A percentile compares a stretch with the other conserved stretches of the same genome.
Conservation (phyloP, 2,329 filamentous ascomycete species). For the Pseudocercospora crystallina region DNA sequence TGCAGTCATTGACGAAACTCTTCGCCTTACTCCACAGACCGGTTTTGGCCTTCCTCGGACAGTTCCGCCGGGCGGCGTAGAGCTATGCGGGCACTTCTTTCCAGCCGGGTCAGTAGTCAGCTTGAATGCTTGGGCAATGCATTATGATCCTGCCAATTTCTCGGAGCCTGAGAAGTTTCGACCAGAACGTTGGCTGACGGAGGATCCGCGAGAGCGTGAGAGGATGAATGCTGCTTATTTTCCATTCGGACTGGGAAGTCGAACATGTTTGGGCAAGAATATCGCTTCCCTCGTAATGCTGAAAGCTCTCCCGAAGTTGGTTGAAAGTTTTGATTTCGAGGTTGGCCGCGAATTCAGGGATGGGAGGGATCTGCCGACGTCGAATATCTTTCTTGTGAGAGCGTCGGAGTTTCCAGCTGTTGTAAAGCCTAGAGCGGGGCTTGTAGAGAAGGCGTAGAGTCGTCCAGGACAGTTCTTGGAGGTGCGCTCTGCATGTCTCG, state of each 20-base stretch:
- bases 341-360: neutral
- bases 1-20: constrained; percentile 21
- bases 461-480: too few species aligned
- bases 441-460: too few species aligned
- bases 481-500: too few species aligned
- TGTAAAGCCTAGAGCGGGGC: constrained; percentile 2
- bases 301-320: constrained; percentile 9
- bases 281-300: constrained; percentile 12
- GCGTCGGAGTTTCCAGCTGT: constrained; percentile 12
- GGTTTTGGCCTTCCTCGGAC: constrained; percentile 16
- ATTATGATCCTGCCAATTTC: constrained; percentile 40
- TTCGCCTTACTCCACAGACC: constrained; percentile 24
- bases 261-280: constrained; percentile 16
- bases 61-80: constrained; percentile 12
- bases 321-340: constrained; percentile 12
- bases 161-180: constrained; percentile 38
- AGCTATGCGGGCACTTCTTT: constrained; percentile 36
- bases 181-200: constrained; percentile 47
- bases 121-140: constrained; percentile 44
- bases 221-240: constrained; percentile 12
- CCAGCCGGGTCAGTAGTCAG: constrained; percentile 47
- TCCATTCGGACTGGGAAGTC: constrained; percentile 11
- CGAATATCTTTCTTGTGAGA: constrained; percentile 8
- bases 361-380: constrained; percentile 4
- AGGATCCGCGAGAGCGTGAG: neutral